A percentile compares a stretch with the other conserved stretches of the same genome.
Conservation (phyloP, 257 asterid species). For the Solanum pinnatisectum region DNA sequence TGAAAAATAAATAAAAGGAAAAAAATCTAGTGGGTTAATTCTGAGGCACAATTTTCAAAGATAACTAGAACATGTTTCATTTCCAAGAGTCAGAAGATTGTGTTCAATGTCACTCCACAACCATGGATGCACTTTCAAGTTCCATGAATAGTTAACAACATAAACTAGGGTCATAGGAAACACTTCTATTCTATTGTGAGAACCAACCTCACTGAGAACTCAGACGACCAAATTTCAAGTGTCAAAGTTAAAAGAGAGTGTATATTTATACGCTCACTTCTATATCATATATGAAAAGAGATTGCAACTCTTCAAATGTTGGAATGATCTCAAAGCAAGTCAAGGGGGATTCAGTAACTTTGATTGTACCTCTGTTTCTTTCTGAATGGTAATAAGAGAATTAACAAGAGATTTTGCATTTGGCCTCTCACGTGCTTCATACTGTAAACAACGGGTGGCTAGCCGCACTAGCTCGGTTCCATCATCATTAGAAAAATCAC, state of each 20-base stretch:
- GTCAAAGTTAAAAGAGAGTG: not conserved
- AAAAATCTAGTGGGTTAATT: not conserved
- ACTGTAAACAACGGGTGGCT: slow-evolving; percentile 81
- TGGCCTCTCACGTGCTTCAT: slow-evolving; percentile 94
- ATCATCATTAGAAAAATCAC: slow-evolving; percentile 76
- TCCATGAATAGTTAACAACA: not conserved
- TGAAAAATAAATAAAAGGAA: not conserved
- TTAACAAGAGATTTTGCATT: slow-evolving; percentile 62
- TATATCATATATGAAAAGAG: not conserved
- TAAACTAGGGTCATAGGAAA: not conserved
- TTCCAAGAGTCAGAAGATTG: not conserved
- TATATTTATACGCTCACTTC: not conserved
- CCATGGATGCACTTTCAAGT: not conserved
- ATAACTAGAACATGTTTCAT: not conserved
- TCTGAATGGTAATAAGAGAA: slow-evolving; percentile 60
- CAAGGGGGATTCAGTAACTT: not conserved
- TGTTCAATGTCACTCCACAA: not conserved
- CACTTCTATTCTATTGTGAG: not conserved
- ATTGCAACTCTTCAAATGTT: not conserved
- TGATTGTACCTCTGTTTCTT: slow-evolving; percentile 53
- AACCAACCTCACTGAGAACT: not conserved
- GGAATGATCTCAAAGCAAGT: not conserved
- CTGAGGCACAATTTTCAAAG: not conserved
- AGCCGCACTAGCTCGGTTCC: slow-evolving; percentile 79
- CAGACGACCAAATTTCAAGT: not conserved